Base-by-base conservation (phyloP, 495 filamentous ascomycete species). In the Cryomyces minteri region DNA sequence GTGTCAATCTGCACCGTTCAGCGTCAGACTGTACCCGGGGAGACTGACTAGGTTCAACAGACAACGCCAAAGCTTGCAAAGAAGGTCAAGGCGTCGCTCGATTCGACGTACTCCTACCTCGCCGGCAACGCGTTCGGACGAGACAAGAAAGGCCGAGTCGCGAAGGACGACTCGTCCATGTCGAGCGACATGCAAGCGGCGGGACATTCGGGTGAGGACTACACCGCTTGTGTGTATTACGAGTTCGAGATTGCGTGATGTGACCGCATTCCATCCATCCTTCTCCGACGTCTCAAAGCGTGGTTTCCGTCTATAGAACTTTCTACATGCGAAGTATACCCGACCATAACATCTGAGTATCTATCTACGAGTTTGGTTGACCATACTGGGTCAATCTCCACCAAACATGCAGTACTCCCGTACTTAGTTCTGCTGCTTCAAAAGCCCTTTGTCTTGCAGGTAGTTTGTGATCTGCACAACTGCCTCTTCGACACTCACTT, bases 221-320 rank as follows among this genome's bases (percentile, higher is more conserved):
- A 95, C 65, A 85, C 85, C 46, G 77, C 90, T 31, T 98, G 92
- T 65, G 92, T 95, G 59, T 95, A 84, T 66, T 98, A 95, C 64
- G 85, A 94, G 54, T 87, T 95, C 59, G 81, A 86, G 58, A 79
- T 92, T 50, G 47, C 54, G 51, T 65, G 58, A 49, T 8, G 34
- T 37, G 7, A 12, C 12, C 7, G 34, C 7, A 37, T 12, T 12
- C 34, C n/a, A n/a, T n/a, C n/a, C n/a, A n/a, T n/a, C n/a, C n/a
- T n/a, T n/a, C n/a, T n/a, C n/a, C n/a, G n/a, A n/a, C n/a, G n/a
- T n/a, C n/a, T n/a, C n/a, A n/a, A n/a, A n/a, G n/a, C n/a, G n/a
- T n/a, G n/a, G n/a, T n/a, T n/a, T n/a, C n/a, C n/a, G 34, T 37
- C 34, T 37, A 37, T 37, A 37, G 12, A n/a, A n/a, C n/a, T n/a